Conservation (phyloP, 176 grass and related monocot species). For the Carex pumila region DNA sequence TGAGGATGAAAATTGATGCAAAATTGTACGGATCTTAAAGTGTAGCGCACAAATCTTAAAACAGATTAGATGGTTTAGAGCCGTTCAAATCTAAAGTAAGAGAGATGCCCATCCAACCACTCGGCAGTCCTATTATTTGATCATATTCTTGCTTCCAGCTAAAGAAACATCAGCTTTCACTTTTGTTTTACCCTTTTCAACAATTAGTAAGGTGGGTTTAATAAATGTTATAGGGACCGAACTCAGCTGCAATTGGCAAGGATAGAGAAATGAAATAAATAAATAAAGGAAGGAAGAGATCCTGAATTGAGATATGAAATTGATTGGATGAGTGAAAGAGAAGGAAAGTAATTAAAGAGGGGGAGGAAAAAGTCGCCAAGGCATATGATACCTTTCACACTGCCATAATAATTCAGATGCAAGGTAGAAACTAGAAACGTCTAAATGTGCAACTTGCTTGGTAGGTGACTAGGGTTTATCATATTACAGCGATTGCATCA, state of each 20-base stretch:
- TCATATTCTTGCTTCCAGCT: slow-evolving; percentile 5
- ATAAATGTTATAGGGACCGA: not conserved
- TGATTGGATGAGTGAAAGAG: slow-evolving; percentile 17
- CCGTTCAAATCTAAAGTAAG: no score
- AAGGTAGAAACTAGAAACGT: not conserved
- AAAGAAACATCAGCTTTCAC: not conserved
- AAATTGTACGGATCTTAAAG: no score
- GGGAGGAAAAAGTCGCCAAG: not conserved
- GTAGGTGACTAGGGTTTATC: not conserved
- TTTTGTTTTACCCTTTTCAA: not conserved
- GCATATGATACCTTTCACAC: slow-evolving; percentile 25
- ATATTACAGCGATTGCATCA: not conserved
- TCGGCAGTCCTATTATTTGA: no score
- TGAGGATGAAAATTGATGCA: no score
- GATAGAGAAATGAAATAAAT: not conserved
- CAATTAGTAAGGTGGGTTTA: not conserved
- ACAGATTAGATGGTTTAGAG: no score
- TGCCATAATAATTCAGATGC: not conserved
- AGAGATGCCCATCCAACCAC: no score
- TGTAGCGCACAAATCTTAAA: no score
- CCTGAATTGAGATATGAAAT: slow-evolving; percentile 3
- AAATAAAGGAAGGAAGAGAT: not conserved
- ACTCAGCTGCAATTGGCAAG: not conserved
- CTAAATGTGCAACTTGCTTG: slow-evolving; percentile 9
- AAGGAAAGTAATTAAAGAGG: slow-evolving; percentile 6